A percentile compares a stretch with the other conserved stretches of the same genome.
phyloP scores from a whole-genome alignment of 805 yeast species.

The Candida boidinii region DNA sequence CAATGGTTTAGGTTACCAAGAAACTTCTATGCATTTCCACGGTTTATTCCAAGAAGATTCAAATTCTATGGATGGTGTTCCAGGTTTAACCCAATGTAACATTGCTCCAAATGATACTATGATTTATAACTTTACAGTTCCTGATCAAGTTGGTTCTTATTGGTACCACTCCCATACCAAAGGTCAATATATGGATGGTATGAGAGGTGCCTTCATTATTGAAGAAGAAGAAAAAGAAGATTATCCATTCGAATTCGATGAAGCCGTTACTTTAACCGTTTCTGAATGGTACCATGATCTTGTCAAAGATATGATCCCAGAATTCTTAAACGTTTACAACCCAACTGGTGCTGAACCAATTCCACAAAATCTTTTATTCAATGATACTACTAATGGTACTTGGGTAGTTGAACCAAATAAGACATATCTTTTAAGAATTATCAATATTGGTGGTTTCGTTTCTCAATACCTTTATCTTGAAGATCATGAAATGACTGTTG shows the following conservation, averaged over 20 bases:
- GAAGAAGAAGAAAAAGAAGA: slow-evolving; percentile 42
- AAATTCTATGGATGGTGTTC: slow-evolving; percentile 85
- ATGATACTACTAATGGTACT: slow-evolving; percentile 72
- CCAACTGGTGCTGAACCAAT: slow-evolving; percentile 99
- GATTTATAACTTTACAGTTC: slow-evolving; percentile 82
- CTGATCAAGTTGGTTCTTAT: slow-evolving; percentile 76
- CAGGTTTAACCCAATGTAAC: slow-evolving; percentile 84
- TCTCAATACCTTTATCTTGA: slow-evolving; percentile 86
- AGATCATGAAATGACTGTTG: slow-evolving; percentile 77
- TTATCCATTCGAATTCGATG: slow-evolving; percentile 70
- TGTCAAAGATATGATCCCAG: slow-evolving; percentile 39
- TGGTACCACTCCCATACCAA: slow-evolving; percentile 96
- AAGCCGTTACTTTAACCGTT: slow-evolving; percentile 60
- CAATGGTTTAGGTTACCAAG: slow-evolving; percentile 62
- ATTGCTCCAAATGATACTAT: slow-evolving; percentile 66
- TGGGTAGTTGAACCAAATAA: slow-evolving; percentile 76
- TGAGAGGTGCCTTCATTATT: slow-evolving; percentile 72
- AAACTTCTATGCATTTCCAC: slow-evolving; percentile 86
- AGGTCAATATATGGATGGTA: slow-evolving; percentile 92
- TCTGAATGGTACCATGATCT: slow-evolving; percentile 85
- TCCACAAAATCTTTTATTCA: slow-evolving; percentile 73
- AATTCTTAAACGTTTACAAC: slow-evolving; percentile 64
- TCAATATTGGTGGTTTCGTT: slow-evolving; percentile 85
- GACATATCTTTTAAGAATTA: slow-evolving; percentile 73
- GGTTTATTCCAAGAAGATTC: slow-evolving; percentile 81